Conservation (phyloP, 2,329 filamentous ascomycete species). For the Venturia asperata region DNA sequence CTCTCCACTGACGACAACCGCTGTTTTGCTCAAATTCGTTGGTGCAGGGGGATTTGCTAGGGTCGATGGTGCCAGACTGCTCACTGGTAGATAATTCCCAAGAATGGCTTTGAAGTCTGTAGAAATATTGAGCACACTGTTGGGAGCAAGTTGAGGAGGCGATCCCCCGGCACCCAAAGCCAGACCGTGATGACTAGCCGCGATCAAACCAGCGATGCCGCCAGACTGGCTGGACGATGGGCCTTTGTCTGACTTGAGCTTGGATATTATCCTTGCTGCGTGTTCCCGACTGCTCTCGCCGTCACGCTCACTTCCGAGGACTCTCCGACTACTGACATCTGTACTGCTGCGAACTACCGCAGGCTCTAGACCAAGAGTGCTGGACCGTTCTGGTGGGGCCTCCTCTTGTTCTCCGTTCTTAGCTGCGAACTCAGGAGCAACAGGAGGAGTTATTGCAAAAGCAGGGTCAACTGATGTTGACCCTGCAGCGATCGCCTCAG, state of each 20-base stretch:
- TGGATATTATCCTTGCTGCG: constrained; percentile 83
- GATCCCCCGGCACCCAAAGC: constrained; percentile 47
- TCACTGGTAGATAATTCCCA: constrained; percentile 45
- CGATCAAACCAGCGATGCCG: constrained; percentile 79
- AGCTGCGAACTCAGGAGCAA: constrained; percentile 83
- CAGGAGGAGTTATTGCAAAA: constrained; percentile 85
- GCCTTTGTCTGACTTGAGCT: constrained; percentile 63
- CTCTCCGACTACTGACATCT: constrained; percentile 55
- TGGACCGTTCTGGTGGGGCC: constrained; percentile 54
- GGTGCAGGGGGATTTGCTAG: constrained; percentile 74
- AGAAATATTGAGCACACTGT: constrained; percentile 17
- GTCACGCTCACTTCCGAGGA: constrained; percentile 44
- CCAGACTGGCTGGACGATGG: constrained; percentile 33
- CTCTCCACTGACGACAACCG: constrained; percentile 74
- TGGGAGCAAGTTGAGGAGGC: constrained; percentile 3
- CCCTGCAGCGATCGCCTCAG: constrained; percentile 36
- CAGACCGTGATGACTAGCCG: constrained; percentile 71
- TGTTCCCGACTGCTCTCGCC: constrained; percentile 72
- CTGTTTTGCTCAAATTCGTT: constrained; percentile 79
- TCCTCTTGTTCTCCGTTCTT: constrained; percentile 60
- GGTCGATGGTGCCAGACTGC: constrained; percentile 71
- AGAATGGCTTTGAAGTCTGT: constrained; percentile 23
- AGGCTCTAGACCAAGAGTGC: constrained; percentile 35
- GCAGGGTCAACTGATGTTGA: constrained; percentile 56
- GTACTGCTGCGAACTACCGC: constrained; percentile 60